Evolutionary conservation across 73 alveolate genomes (phyloP).

Genomic region (Paramecium primaurelia): DNA sequence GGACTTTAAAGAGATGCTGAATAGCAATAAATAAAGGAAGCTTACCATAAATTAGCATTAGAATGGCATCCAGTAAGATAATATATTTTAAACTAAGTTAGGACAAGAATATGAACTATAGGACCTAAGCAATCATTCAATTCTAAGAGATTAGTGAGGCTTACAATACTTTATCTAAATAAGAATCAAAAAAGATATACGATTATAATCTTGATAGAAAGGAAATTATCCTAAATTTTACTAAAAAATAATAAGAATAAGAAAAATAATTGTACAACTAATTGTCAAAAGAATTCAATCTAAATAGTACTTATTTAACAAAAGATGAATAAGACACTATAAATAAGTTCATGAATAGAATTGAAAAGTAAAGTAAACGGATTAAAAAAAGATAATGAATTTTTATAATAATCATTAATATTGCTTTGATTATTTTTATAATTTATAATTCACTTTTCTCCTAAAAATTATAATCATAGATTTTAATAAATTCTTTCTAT

Average conservation of each 20-base stretch:
- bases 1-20: slow-evolving; percentile 29
- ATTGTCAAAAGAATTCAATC: neutral
- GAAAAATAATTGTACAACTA: neutral
- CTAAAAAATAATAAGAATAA: neutral
- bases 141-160: slow-evolving; percentile 10
- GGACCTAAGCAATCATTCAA: neutral
- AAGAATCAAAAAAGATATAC: neutral
- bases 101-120: neutral
- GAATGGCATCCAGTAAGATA: slow-evolving; percentile 35
- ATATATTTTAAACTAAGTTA: neutral
- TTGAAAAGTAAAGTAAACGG: neutral
- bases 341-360: neutral
- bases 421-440: neutral
- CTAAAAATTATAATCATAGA: neutral
- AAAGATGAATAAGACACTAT: neutral
- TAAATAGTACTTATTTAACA: neutral
- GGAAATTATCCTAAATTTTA: neutral
- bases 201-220: neutral
- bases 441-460: neutral
- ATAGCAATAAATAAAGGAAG: neutral
- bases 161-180: neutral
- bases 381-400: neutral
- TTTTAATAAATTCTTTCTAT: neutral
- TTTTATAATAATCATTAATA: neutral
- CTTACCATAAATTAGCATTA: slow-evolving; percentile 21